Conservation (phyloP, 805 yeast species). For the Ogataea haglerorum region DNA sequence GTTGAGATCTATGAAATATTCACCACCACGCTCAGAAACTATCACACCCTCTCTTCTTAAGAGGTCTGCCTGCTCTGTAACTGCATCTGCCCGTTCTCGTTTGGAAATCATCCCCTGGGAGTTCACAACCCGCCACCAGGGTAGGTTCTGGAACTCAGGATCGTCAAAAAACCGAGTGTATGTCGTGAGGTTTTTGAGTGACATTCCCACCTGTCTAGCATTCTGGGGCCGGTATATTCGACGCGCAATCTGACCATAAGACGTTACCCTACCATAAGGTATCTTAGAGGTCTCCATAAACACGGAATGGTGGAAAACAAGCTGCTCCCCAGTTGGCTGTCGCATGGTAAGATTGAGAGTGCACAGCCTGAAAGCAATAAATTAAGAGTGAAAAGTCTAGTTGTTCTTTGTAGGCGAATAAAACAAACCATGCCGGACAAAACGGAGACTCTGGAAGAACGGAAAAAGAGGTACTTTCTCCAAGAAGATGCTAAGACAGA, state of each 20-base stretch:
- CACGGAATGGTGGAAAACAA: slow-evolving; percentile 54
- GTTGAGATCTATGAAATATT: slow-evolving; percentile 39
- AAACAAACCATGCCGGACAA: slow-evolving; percentile 6
- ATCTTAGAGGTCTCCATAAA: slow-evolving; percentile 50
- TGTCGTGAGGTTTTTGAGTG: slow-evolving; percentile 53
- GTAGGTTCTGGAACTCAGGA: slow-evolving; percentile 41
- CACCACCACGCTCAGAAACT: slow-evolving; percentile 30
- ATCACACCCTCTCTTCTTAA: slow-evolving; percentile 49
- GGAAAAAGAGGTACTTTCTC: slow-evolving; percentile 48
- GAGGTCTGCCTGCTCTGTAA: slow-evolving; percentile 42
- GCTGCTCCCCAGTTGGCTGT: slow-evolving; percentile 31
- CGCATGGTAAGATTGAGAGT: slow-evolving; percentile 31
- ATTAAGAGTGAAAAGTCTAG: slow-evolving; percentile 3
- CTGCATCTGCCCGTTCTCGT: slow-evolving; percentile 41
- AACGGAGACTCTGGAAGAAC: slow-evolving; percentile 34
- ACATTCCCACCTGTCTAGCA: slow-evolving; percentile 71
- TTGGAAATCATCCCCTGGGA: slow-evolving; percentile 62
- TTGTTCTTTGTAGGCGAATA: slow-evolving; percentile 6
- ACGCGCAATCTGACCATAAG: slow-evolving; percentile 74
- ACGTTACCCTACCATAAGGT: slow-evolving; percentile 62
- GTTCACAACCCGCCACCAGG: slow-evolving; percentile 80
- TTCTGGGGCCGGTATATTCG: slow-evolving; percentile 59
- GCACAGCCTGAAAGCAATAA: slow-evolving; percentile 8
- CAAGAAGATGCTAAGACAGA: slow-evolving; percentile 56
- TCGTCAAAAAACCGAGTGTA: slow-evolving; percentile 16